These are phyloP conservation scores for Eimeria brunetti DNA, from an alignment of 169 alveolate genomes.

Conservation along the genomic window DNA sequence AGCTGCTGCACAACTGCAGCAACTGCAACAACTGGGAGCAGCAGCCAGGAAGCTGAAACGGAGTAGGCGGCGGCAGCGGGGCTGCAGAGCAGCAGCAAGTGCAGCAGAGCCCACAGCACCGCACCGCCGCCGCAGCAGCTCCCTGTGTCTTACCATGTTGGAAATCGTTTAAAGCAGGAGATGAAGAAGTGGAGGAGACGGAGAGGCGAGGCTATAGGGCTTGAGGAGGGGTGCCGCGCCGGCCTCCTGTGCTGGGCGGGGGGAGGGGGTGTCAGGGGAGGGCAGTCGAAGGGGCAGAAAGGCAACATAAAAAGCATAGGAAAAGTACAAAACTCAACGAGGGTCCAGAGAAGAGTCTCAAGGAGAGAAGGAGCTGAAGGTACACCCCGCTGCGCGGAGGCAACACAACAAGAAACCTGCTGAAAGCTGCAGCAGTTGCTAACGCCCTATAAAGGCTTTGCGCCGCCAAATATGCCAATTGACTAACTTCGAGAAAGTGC, in stretches of 20 bases:
- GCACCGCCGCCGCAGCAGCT: no score
- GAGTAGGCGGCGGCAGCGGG: not conserved
- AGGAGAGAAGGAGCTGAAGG: not conserved
- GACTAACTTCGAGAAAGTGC: not conserved
- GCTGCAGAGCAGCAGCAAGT: not conserved
- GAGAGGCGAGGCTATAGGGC: not conserved
- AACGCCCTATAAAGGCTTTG: not conserved
- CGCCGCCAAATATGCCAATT: not conserved
- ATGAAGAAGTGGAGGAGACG: not conserved
- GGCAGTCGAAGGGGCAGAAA: not conserved
- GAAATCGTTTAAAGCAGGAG: not conserved
- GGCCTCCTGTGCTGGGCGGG: not conserved
- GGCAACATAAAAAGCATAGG: constrained; percentile 18
- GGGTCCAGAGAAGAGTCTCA: not conserved
- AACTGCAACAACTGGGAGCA: no score
- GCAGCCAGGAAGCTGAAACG: not conserved
- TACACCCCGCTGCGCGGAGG: not conserved
- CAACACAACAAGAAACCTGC: not conserved
- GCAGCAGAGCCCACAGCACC: not conserved
- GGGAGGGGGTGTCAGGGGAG: constrained; percentile 23
- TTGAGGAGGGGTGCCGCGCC: not conserved
- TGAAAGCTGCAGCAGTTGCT: not conserved
- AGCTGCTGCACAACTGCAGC: constrained; percentile 3
- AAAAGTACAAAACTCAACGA: not conserved
- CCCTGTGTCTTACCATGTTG: not conserved